Percentiles rank a stretch among this genome's conserved stretches.
These are phyloP conservation scores for Alternaria angustiovoidea DNA, from an alignment of 2,329 filamentous ascomycete genomes.

Conservation along the genomic window DNA sequence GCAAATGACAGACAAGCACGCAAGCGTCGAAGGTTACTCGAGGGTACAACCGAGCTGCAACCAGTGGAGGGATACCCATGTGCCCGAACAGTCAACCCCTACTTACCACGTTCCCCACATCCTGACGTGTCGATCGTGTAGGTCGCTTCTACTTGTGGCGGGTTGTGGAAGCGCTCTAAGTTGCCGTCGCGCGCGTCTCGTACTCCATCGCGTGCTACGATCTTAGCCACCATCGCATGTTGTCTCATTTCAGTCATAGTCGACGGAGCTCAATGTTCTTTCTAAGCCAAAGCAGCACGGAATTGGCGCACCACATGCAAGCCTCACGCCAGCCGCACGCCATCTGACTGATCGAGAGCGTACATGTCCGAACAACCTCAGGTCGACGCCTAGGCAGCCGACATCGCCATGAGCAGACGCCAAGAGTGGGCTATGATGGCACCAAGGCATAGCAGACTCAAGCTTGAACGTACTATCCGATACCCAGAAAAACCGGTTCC, in stretches of 20 bases:
- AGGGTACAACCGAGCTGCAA: slow-evolving; percentile 33
- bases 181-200: slow-evolving; percentile 28
- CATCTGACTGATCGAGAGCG: slow-evolving; percentile 20
- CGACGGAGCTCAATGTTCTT: slow-evolving; percentile 25
- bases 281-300: slow-evolving; percentile 11
- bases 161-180: slow-evolving; percentile 23
- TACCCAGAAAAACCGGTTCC: slow-evolving; percentile 34
- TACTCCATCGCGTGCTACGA: slow-evolving; percentile 22
- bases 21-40: slow-evolving; percentile 31
- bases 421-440: slow-evolving; percentile 5
- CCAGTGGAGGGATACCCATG: slow-evolving; percentile 29
- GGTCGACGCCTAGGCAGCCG: slow-evolving; percentile 11
- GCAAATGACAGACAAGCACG: slow-evolving; percentile 31
- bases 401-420: slow-evolving; percentile 22
- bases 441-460: slow-evolving; percentile 1
- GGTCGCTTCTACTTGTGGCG: slow-evolving; percentile 31
- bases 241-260: slow-evolving; percentile 22
- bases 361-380: slow-evolving; percentile 1
- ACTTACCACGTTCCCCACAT: slow-evolving; percentile 42
- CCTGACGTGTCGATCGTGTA: slow-evolving; percentile 39
- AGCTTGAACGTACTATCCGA: slow-evolving; percentile 19
- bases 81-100: slow-evolving; percentile 22
- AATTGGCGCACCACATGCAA: slow-evolving; percentile 32
- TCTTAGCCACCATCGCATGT: slow-evolving; percentile 29
- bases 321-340: slow-evolving; percentile 29